Evolutionary conservation across 441 rosid species (phyloP).

Genomic region (Adansonia madagascariensis): DNA sequence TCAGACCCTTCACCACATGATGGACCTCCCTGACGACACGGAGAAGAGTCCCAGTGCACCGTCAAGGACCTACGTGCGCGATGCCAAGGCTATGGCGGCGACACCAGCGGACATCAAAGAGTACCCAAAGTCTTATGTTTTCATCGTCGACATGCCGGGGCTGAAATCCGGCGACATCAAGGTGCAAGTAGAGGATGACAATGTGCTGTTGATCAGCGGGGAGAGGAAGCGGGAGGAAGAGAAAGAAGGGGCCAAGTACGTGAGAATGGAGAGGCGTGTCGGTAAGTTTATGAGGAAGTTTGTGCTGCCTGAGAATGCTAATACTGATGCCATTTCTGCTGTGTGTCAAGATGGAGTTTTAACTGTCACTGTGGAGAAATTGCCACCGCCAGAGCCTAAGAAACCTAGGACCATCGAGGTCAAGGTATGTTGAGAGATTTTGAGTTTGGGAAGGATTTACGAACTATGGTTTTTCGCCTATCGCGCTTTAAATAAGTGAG

Average conservation of each 20-base stretch:
- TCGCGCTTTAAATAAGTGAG: not conserved
- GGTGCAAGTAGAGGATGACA: conserved; percentile 61
- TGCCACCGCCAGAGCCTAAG: conserved; percentile 60
- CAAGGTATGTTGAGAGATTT: conserved; percentile 31
- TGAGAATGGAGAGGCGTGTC: conserved; percentile 65
- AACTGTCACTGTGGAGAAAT: conserved; percentile 58
- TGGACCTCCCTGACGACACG: conserved; percentile 31
- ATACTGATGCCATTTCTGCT: conserved; percentile 48
- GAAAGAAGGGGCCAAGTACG: conserved; percentile 57
- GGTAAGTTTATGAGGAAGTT: conserved; percentile 70
- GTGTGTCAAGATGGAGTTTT: conserved; percentile 62
- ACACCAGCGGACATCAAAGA: conserved; percentile 66
- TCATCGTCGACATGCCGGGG: conserved; percentile 67
- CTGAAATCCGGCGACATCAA: conserved; percentile 53
- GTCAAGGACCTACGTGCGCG: conserved; percentile 43
- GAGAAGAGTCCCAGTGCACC: conserved; percentile 41
- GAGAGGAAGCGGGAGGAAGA: conserved; percentile 65
- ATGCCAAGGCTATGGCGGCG: conserved; percentile 62
- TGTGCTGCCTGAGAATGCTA: conserved; percentile 61
- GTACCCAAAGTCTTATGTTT: conserved; percentile 46
- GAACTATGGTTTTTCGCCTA: not conserved
- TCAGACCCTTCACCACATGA: conserved; percentile 39
- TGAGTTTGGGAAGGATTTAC: not conserved
- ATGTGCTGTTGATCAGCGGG: conserved; percentile 51
- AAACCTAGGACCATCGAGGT: conserved; percentile 51